These are phyloP conservation scores for Teratosphaeria nubilosa DNA, from an alignment of 2,329 filamentous ascomycete genomes.

Conservation along the genomic window DNA sequence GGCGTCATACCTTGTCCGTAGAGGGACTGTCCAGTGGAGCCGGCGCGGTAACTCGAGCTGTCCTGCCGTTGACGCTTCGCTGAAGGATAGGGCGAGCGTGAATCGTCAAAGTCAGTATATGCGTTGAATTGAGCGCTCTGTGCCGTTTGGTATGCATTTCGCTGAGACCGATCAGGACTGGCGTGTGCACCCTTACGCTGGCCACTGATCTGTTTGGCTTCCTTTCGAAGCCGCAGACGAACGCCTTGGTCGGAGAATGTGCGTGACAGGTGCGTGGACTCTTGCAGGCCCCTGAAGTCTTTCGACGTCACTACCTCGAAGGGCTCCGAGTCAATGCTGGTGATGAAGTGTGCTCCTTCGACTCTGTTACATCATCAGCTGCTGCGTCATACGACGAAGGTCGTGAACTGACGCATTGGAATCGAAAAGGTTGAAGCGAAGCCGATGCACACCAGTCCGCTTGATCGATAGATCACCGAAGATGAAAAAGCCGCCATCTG, in stretches of 20 bases:
- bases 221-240: slow-evolving; percentile 70
- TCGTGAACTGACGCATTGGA: slow-evolving; percentile 45
- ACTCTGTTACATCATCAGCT: not conserved
- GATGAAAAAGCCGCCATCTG: slow-evolving; percentile 78
- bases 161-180: not conserved
- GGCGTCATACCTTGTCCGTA: not conserved
- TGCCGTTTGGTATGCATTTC: not conserved
- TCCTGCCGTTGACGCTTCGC: not conserved
- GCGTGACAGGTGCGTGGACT: slow-evolving; percentile 71
- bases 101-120: not conserved
- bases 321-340: slow-evolving; percentile 49
- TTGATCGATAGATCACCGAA: slow-evolving; percentile 79
- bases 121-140: not conserved
- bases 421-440: slow-evolving; percentile 72
- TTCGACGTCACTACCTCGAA: slow-evolving; percentile 54
- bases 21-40: not conserved
- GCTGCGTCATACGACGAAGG: not conserved
- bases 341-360: slow-evolving; percentile 30
- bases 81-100: not conserved
- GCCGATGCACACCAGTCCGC: slow-evolving; percentile 58
- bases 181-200: not conserved
- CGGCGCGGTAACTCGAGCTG: not conserved
- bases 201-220: slow-evolving; percentile 27
- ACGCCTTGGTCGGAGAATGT: slow-evolving; percentile 83
- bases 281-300: slow-evolving; percentile 67